Evolutionary conservation across 495 filamentous ascomycete species (phyloP).

Genomic region (Letharia columbiana): DNA sequence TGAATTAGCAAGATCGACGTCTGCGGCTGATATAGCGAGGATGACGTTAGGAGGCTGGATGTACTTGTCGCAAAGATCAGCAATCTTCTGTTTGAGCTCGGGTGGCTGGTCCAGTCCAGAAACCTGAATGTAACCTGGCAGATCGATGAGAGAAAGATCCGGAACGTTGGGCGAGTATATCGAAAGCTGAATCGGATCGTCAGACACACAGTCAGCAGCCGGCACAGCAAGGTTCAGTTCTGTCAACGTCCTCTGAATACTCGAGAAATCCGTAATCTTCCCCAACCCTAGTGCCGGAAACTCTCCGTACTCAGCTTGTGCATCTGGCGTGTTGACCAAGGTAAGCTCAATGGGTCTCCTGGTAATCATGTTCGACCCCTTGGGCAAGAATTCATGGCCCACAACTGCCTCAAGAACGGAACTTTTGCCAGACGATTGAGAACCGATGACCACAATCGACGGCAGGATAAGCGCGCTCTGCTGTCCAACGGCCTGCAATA

Average conservation of each 20-base stretch:
- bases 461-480: slow-evolving; percentile 78
- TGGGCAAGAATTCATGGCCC: slow-evolving; percentile 94
- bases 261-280: slow-evolving; percentile 86
- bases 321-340: slow-evolving; percentile 87
- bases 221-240: slow-evolving; percentile 93
- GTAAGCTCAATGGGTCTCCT: slow-evolving; percentile 94
- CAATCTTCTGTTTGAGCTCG: slow-evolving; percentile 91
- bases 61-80: slow-evolving; percentile 95
- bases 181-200: slow-evolving; percentile 91
- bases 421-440: slow-evolving; percentile 96
- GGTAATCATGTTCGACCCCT: slow-evolving; percentile 98
- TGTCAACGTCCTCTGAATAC: slow-evolving; percentile 86
- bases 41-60: slow-evolving; percentile 95
- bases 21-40: slow-evolving; percentile 91
- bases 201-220: slow-evolving; percentile 80
- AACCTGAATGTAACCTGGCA: slow-evolving; percentile 96
- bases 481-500: slow-evolving; percentile 84
- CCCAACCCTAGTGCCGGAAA: slow-evolving; percentile 87
- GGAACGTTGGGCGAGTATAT: slow-evolving; percentile 95
- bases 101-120: slow-evolving; percentile 80
- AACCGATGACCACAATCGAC: slow-evolving; percentile 97
- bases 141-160: slow-evolving; percentile 90
- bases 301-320: slow-evolving; percentile 87
- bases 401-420: slow-evolving; percentile 97
- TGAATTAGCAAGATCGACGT: slow-evolving; percentile 95